Evolutionary conservation across 345 rosid species (phyloP), one percentile per base, ranked within the genome.

Genomic region (Diplotaxis tenuifolia): DNA sequence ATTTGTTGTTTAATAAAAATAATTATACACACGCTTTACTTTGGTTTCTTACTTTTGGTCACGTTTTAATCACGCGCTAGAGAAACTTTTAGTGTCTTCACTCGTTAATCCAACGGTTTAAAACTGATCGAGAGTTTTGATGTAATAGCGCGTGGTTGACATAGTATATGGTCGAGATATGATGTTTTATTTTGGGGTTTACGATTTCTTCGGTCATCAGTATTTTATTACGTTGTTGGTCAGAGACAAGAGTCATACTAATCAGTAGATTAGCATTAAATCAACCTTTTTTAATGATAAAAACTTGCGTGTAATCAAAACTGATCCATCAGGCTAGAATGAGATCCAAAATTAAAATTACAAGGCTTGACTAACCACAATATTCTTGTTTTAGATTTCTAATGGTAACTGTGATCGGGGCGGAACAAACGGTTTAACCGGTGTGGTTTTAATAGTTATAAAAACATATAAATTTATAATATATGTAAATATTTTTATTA

Each of bases 231-330:
- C n/a, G 72, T 19, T 71, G 72, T 65, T 65, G 76, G 76, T 77
- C 80, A 70, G 76, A 47, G 80, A 76, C 72, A 45, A 57, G 47
- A 77, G 80, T 70, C 76, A 8, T 19, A 60, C 49, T 42, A 42
- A 42, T 42, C 6, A 8, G 38, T 28, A 28, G 7, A 7, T 28
- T 57, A 27, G 7, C 21, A 66, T 49, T 50, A 29, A 66, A 31
- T 15, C 4, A 50, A 50, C 23, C 10, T 49, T 52, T 9, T 50
- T 20, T 2, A 7, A 19, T 19, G 9, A 14, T 25, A 15, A 58
- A 15, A 27, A n/a, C n/a, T n/a, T n/a, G n/a, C n/a, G n/a, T n/a
- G n/a, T n/a, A n/a, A n/a, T n/a, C n/a, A n/a, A n/a, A n/a, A 22
- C 16, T 23, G 7, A 55, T 55, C 2, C 23, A 55, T 57, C 32